These are phyloP conservation scores for Arabidopsis lyrata DNA, from an alignment of 441 rosid species.

Conservation along the genomic window DNA sequence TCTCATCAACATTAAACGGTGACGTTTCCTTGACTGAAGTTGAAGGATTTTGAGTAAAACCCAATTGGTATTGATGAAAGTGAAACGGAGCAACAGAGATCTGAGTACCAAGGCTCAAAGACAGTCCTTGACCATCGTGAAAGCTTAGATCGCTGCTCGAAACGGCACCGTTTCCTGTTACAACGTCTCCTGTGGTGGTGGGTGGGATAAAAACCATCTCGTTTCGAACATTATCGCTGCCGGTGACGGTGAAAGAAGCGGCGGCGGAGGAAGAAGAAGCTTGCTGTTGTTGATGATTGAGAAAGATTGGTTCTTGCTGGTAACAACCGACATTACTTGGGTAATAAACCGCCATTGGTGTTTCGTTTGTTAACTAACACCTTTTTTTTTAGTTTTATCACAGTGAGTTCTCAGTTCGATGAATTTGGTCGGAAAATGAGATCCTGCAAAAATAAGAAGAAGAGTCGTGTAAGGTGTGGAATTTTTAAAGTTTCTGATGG, in stretches of 20 bases:
- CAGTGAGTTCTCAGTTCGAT: constrained; percentile 28
- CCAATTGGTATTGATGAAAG: constrained; percentile 55
- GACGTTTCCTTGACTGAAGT: constrained; percentile 44
- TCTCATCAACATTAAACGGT: constrained; percentile 45
- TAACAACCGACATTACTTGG: constrained; percentile 44
- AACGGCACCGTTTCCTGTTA: constrained; percentile 26
- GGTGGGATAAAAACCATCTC: constrained; percentile 48
- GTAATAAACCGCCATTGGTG: constrained; percentile 46
- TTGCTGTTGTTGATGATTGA: constrained; percentile 45
- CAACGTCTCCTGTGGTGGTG: constrained; percentile 27
- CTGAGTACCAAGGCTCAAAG: constrained; percentile 82
- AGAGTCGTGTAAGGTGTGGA: constrained; percentile 45
- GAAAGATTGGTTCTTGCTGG: constrained; percentile 45
- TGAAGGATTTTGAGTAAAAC: constrained; percentile 46
- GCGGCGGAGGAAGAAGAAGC: constrained; percentile 43
- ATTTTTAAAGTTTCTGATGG: constrained; percentile 23
- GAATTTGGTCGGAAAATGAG: constrained; percentile 40
- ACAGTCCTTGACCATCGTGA: constrained; percentile 66
- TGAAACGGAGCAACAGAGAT: constrained; percentile 37
- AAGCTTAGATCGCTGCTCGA: constrained; percentile 54
- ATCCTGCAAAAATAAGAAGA: constrained; percentile 31
- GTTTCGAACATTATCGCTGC: constrained; percentile 25
- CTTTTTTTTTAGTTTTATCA: constrained; percentile 19
- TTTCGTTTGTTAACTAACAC: background rate
- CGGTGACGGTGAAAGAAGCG: constrained; percentile 45